Base-by-base conservation (phyloP, 148 eudicot genomes). In the Vaccinium darrowii region DNA sequence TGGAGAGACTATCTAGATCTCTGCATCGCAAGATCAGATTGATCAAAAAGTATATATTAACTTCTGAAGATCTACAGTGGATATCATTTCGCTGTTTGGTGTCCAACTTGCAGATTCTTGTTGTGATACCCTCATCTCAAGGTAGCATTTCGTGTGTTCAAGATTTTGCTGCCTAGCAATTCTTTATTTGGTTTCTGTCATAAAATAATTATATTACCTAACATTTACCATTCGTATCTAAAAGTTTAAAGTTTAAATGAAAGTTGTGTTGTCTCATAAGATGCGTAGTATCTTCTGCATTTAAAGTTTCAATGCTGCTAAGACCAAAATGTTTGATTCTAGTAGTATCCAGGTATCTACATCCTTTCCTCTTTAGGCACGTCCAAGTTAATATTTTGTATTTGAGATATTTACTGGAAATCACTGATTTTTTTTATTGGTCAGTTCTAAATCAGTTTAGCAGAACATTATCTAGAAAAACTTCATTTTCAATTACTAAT, bases 1-100 rank as follows among this genome's bases (percentile, higher is more conserved):
- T 77, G 89, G 90, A 90, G 91, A 81, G 85, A 79, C 80, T 86
- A 83, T 81, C 86, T 82, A 76, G 85, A 53, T 86, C 84, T 83
- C 52, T 83, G 71, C 47, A 21, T 73, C 16, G 47, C 60, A 79
- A 78, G 81, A 86, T 83, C 84, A 83, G 86, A 78, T 88, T 78
- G 79, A 76, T 78, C 79, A 13, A 67, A 76, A 67, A 21, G 51
- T 39, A 79, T 5, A 78, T 53, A 52, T 54, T 78, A 25, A 7
- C 36, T 69, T 81, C 50, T 49, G 83, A 81, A 62, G 83, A 49
- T 25, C 13, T 47, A 81, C 11, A 6, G 83, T 63, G 30, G 49
- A 43, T 74, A 79, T 43, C 69, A 73, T 73, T 10, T 39, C 50
- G 53, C 49, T 81, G 13, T 81, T 73, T n/a, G 18, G 72, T 53